Conservation (phyloP, 1,139 yeast species). For the Candida tropicalis region DNA sequence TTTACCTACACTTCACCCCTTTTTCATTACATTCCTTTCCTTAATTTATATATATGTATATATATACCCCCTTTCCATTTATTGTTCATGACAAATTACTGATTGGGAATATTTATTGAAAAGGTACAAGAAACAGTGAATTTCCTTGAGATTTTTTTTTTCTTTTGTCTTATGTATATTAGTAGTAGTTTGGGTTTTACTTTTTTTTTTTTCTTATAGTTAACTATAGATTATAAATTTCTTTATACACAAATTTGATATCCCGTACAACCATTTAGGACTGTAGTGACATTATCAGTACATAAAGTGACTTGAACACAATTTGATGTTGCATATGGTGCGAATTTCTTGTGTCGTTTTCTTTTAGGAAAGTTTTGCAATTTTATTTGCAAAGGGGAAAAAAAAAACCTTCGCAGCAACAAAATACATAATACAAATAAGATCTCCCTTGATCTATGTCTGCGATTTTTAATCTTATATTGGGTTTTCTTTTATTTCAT, state of each 20-base stretch:
- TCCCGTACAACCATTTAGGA: no score
- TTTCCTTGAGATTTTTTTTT: neutral
- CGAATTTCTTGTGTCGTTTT: no score
- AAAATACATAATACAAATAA: neutral
- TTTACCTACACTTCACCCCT: no score
- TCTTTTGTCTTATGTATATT: no score
- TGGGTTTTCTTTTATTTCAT: neutral
- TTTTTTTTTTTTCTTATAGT: constrained; percentile 3
- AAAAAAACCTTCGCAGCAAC: constrained; percentile 3
- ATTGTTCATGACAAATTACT: neutral
- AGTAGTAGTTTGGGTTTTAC: neutral
- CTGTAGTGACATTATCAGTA: no score
- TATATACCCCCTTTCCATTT: neutral
- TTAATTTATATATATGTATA: no score
- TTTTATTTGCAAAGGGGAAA: neutral
- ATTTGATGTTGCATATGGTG: no score
- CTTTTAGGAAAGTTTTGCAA: constrained; percentile 6
- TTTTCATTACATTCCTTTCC: no score
- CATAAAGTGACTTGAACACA: no score
- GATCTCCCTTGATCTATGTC: neutral
- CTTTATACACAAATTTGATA: neutral
- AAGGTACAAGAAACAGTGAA: no score
- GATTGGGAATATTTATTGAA: no score
- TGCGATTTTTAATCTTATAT: neutral
- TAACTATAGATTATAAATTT: constrained; percentile 6